Percentiles rank a stretch among this genome's conserved stretches.
Evolutionary conservation across 805 yeast genomes (phyloP).

Genomic region (Candida saitoana): DNA sequence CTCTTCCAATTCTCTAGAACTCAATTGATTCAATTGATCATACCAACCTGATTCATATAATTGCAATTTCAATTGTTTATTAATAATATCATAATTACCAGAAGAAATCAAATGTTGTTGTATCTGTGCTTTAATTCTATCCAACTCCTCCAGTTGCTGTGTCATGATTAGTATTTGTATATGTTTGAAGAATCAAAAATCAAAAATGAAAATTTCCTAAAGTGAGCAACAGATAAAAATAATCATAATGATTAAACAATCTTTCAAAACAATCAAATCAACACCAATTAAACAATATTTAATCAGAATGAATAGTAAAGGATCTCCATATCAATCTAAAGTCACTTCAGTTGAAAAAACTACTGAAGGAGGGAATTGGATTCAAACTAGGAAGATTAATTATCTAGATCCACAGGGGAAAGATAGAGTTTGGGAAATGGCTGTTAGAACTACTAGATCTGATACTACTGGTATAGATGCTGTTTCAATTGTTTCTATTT

Average conservation of each 20-base stretch:
- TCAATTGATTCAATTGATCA: conserved; percentile 62
- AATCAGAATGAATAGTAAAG: conserved; percentile 14
- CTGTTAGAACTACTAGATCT: conserved; percentile 72
- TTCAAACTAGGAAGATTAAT: conserved; percentile 56
- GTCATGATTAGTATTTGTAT: no score
- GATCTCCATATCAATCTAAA: conserved; percentile 35
- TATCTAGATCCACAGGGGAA: conserved; percentile 71
- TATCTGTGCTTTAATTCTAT: conserved; percentile 53
- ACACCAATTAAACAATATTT: no score
- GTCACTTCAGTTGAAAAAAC: conserved; percentile 31
- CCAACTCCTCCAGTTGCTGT: conserved; percentile 34
- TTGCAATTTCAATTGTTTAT: conserved; percentile 56
- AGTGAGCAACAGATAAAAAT: no score
- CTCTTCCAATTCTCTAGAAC: conserved; percentile 44
- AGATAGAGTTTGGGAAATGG: conserved; percentile 84
- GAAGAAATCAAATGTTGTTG: conserved; percentile 67
- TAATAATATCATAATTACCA: conserved; percentile 78
- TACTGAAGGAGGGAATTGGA: conserved; percentile 37
- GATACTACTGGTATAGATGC: conserved; percentile 67
- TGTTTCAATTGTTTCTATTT: conserved; percentile 79
- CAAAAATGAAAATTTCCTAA: no score
- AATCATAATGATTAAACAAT: no score
- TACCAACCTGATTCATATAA: conserved; percentile 83
- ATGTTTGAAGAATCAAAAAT: no score
- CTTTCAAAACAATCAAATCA: no score